A percentile compares a stretch with the other conserved stretches of the same genome.
phyloP scores from a whole-genome alignment of 352 stramenopile species.

The Globisporangium radiosum region DNA sequence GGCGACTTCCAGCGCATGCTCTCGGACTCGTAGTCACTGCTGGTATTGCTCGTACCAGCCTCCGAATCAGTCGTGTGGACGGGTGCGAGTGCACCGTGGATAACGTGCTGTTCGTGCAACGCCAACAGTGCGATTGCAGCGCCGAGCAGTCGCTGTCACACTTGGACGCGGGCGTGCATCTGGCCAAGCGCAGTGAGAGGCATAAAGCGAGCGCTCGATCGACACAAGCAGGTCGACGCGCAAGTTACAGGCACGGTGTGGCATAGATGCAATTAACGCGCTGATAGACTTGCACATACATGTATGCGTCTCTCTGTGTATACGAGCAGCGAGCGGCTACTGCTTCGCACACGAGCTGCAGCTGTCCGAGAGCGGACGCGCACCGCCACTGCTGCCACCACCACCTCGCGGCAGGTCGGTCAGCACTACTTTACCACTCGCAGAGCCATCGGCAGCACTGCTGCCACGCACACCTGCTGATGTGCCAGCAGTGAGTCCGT shows the following conservation, averaged over 20 bases:
- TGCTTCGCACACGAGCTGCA: slow-evolving; percentile 15
- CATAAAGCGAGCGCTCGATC: too few relatives aligned
- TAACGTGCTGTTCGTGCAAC: neutral
- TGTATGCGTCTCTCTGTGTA: too few relatives aligned
- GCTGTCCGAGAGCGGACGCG: slow-evolving; percentile 1
- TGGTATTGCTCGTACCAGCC: neutral
- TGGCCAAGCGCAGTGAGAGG: too few relatives aligned
- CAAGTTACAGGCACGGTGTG: too few relatives aligned
- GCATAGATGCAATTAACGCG: too few relatives aligned
- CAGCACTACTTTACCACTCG: slow-evolving; percentile 9
- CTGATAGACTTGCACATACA: too few relatives aligned
- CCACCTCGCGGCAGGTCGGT: neutral
- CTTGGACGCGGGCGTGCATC: too few relatives aligned
- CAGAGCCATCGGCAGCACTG: neutral
- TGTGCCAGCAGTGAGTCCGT: neutral
- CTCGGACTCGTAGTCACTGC: neutral
- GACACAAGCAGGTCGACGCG: too few relatives aligned
- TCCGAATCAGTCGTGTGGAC: neutral
- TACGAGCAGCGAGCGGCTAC: neutral
- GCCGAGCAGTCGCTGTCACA: neutral
- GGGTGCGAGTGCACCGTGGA: neutral
- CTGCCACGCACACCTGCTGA: neutral
- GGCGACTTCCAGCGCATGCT: neutral
- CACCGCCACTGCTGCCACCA: neutral
- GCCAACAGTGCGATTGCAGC: neutral